Percentiles rank a stretch among this genome's conserved stretches.
Conservation (phyloP, 2,329 filamentous ascomycete species). For the Fusarium compactum region DNA sequence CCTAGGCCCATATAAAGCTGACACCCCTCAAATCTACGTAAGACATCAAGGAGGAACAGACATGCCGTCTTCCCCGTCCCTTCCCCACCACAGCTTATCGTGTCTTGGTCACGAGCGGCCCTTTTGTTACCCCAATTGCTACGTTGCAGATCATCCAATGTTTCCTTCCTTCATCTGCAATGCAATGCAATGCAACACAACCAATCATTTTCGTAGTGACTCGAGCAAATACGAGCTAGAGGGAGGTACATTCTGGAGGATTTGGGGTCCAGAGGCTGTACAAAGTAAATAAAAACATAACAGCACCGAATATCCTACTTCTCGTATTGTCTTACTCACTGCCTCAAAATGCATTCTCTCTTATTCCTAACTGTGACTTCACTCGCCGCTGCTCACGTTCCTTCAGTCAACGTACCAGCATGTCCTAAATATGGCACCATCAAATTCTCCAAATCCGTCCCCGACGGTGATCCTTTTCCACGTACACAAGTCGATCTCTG, state of each 20-base stretch:
- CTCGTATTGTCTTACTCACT: slow-evolving; percentile 2
- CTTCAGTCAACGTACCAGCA: slow-evolving; percentile 54
- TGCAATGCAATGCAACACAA: slow-evolving; percentile 26
- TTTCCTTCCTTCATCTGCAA: slow-evolving; percentile 16
- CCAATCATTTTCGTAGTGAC: slow-evolving; percentile 16
- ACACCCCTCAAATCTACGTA: background rate
- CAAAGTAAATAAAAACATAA: background rate
- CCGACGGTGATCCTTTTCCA: slow-evolving; percentile 56
- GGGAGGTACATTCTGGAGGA: background rate
- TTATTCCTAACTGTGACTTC: background rate
- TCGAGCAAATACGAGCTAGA: background rate
- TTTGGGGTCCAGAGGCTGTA: slow-evolving; percentile 13
- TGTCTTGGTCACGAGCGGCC: slow-evolving; percentile 2
- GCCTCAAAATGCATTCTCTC: slow-evolving; percentile 25
- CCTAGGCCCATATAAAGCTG: background rate
- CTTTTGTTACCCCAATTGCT: slow-evolving; percentile 14
- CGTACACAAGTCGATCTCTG: slow-evolving; percentile 61
- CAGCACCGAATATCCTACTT: background rate
- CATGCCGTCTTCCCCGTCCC: slow-evolving; percentile 5
- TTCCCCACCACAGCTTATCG: slow-evolving; percentile 6
- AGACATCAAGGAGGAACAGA: slow-evolving; percentile 4
- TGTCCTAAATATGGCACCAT: slow-evolving; percentile 55
- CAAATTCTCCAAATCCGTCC: slow-evolving; percentile 57
- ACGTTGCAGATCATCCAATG: slow-evolving; percentile 30
- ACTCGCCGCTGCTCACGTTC: slow-evolving; percentile 34